These are phyloP conservation scores for Pichia heedii DNA, from an alignment of 805 yeast genomes.

Conservation along the genomic window DNA sequence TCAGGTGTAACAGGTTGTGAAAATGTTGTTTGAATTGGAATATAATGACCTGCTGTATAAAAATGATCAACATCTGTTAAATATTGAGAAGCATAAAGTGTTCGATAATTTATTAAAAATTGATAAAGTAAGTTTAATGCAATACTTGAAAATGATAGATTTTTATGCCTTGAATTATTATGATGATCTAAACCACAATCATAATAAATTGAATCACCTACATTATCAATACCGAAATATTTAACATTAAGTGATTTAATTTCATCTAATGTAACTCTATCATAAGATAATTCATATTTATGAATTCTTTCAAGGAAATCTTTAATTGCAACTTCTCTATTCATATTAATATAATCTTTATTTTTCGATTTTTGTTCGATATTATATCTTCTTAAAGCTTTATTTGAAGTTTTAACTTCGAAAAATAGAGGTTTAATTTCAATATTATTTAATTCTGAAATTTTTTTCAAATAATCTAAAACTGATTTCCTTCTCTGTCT, in stretches of 20 bases:
- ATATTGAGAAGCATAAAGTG: slow-evolving; percentile 25
- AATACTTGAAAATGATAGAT: slow-evolving; percentile 14
- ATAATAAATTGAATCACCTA: slow-evolving; percentile 28
- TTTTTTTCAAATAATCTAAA: slow-evolving; percentile 40
- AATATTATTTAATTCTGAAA: slow-evolving; percentile 38
- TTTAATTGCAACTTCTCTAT: slow-evolving; percentile 41
- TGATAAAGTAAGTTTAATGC: slow-evolving; percentile 22
- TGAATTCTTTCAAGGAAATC: slow-evolving; percentile 53
- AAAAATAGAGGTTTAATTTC: slow-evolving; percentile 42
- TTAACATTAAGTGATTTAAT: slow-evolving; percentile 18
- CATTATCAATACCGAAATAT: slow-evolving; percentile 26
- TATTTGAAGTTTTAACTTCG: slow-evolving; percentile 52
- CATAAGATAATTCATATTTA: slow-evolving; percentile 38
- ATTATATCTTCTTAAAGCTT: slow-evolving; percentile 44
- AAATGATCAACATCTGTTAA: slow-evolving; percentile 24
- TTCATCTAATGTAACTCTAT: slow-evolving; percentile 30
- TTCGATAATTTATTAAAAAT: slow-evolving; percentile 29
- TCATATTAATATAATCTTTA: slow-evolving; percentile 47
- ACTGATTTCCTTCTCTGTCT: slow-evolving; percentile 48
- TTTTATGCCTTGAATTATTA: slow-evolving; percentile 24
- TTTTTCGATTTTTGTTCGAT: slow-evolving; percentile 57
- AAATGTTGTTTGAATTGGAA: slow-evolving; percentile 17
- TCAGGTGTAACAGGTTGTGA: slow-evolving; percentile 12
- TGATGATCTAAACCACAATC: slow-evolving; percentile 25
- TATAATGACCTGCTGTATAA: slow-evolving; percentile 22